Evolutionary conservation across 768 basidiomycete genomes (phyloP).

Genomic region (Phaeotremella skinneri): DNA sequence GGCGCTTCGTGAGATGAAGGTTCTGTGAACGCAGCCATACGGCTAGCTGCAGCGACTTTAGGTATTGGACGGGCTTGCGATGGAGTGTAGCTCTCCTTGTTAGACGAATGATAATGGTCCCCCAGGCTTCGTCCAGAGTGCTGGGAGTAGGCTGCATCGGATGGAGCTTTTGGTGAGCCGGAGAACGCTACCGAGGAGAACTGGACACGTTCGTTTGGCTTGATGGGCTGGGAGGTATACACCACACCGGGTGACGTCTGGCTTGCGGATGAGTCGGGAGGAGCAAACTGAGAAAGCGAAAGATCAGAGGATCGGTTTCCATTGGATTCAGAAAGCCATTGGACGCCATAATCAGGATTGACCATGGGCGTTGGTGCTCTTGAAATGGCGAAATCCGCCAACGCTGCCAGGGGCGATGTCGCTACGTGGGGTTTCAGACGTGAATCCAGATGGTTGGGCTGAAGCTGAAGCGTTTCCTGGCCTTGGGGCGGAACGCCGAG

Average conservation of each 20-base stretch:
- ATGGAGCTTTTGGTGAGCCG: background rate
- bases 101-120: background rate
- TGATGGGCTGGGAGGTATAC: background rate
- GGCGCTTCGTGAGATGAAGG: constrained; percentile 17
- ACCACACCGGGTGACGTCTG: background rate
- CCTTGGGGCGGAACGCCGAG: too few relatives aligned
- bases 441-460: background rate
- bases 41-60: background rate
- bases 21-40: constrained; percentile 17
- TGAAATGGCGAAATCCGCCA: background rate
- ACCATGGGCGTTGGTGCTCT: background rate
- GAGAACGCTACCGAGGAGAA: background rate
- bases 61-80: constrained; percentile 15
- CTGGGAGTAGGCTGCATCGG: background rate
- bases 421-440: background rate
- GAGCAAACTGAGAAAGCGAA: background rate
- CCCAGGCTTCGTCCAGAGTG: background rate
- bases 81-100: background rate
- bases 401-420: background rate
- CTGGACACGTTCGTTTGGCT: background rate
- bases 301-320: background rate
- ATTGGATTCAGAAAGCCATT: background rate
- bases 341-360: background rate
- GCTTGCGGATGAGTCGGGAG: background rate
- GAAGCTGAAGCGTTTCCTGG: background rate